phyloP scores from a whole-genome alignment of 495 filamentous ascomycete species.

The Clavariopsis aquatica region DNA sequence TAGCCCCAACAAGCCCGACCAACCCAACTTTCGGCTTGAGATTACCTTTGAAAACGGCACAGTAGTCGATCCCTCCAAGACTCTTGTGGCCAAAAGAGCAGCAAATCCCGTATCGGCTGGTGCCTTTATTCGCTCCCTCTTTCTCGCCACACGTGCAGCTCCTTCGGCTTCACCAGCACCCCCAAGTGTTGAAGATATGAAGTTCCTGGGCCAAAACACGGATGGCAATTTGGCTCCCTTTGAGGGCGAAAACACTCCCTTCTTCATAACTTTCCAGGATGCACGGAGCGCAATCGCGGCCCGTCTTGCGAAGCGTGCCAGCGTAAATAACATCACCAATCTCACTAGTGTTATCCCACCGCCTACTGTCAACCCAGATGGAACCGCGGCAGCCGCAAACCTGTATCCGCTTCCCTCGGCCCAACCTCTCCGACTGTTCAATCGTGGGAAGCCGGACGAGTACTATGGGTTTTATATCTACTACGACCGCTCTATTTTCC shows the following conservation, averaged over 20 bases:
- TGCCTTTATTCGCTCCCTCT: slow-evolving; percentile 29
- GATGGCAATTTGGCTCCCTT: slow-evolving; percentile 63
- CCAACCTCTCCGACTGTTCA: slow-evolving; percentile 83
- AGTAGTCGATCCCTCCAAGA: slow-evolving; percentile 45
- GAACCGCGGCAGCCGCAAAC: slow-evolving; percentile 69
- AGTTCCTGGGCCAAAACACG: slow-evolving; percentile 80
- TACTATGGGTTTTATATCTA: slow-evolving; percentile 95
- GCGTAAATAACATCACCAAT: slow-evolving; percentile 48
- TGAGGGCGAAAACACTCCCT: slow-evolving; percentile 68
- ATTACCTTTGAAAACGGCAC: slow-evolving; percentile 78
- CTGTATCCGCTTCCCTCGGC: slow-evolving; percentile 66
- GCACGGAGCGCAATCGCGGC: slow-evolving; percentile 12
- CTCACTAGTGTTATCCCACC: slow-evolving; percentile 59
- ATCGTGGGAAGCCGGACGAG: slow-evolving; percentile 74
- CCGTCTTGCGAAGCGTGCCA: slow-evolving; percentile 24
- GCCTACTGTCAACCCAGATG: slow-evolving; percentile 62
- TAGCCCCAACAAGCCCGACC: slow-evolving; percentile 59
- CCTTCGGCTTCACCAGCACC: slow-evolving; percentile 61
- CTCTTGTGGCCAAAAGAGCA: slow-evolving; percentile 26
- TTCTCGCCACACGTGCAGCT: slow-evolving; percentile 22
- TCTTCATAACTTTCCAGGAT: slow-evolving; percentile 58
- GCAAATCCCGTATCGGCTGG: slow-evolving; percentile 36
- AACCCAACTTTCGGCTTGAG: slow-evolving; percentile 77
- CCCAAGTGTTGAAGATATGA: slow-evolving; percentile 67
- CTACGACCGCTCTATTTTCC: slow-evolving; percentile 84